Base-by-base conservation (phyloP, 2,329 filamentous ascomycete species). In the Monosporascus cannonballus region DNA sequence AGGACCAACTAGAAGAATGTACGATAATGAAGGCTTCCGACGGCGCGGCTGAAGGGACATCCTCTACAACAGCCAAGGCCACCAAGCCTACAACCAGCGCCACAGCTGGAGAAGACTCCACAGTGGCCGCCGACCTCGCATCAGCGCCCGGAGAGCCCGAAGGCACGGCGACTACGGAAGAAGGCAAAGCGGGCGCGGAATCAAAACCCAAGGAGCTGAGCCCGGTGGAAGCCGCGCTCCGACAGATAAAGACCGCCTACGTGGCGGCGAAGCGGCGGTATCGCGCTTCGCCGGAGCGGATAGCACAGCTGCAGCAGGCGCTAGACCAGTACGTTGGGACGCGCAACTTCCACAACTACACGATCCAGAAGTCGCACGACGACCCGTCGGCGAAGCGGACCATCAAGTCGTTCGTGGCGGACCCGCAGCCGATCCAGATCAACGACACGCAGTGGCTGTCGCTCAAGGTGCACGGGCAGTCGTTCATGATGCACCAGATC, bases 401-500 rank as follows among this genome's bases (percentile, higher is more conserved):
- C 66, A 99, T 99, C 76, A 94, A 92, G 69, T 94, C 89, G 2
- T 99, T 99, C 75, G 77, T 86, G 38, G 86, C 90, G 53, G 87
- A 90, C 68, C 74, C 76, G 3, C 76, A 81, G 49, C 90, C 91
- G 1, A 86, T 96, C 64, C 83, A 91, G 65, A 95, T 96, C 70
- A 84, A 90, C 69, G 85, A 93, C 66, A 96, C 91, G 2, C 89
- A 99, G 75, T 99, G 94, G 94, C 78, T 99, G 4, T 94, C 88
- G 44, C 78, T 97, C 60, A 96, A 96, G 69, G 92, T 99, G 24
- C 94, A 99, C 71, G 94, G 94, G 0, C 94, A 99, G 72, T 93
- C 87, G 66, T 99, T 99, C 79, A 99, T 99, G 94, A 99, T 99
- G 94, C 94, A 99, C 71, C 94, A 99, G 74, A 99, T 99, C 71